These are phyloP conservation scores for Wickerhamiella pararugosa DNA, from an alignment of 1,139 yeast species.

Conservation along the genomic window DNA sequence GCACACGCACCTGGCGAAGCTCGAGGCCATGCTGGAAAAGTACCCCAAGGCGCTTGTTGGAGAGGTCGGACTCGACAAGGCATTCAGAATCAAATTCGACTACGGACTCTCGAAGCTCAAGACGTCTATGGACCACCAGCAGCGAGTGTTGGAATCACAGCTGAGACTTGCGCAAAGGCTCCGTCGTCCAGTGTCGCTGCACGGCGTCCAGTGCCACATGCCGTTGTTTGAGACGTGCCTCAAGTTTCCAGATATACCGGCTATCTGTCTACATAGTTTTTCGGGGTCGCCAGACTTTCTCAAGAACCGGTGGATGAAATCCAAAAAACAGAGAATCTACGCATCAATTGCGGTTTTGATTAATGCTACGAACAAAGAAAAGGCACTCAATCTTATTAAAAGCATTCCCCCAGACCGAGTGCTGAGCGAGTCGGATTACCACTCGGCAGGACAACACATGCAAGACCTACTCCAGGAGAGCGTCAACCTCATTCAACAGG, in stretches of 20 bases:
- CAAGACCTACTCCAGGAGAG: slow-evolving; percentile 11
- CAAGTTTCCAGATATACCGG: slow-evolving; percentile 13
- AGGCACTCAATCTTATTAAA: slow-evolving; percentile 20
- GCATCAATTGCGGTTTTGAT: slow-evolving; percentile 51
- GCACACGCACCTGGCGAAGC: slow-evolving; percentile 25
- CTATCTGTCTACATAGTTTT: slow-evolving; percentile 62
- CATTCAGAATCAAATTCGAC: slow-evolving; percentile 27
- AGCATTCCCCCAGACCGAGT: slow-evolving; percentile 28
- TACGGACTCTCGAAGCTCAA: slow-evolving; percentile 30
- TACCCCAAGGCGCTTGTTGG: slow-evolving; percentile 38
- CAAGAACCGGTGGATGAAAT: slow-evolving; percentile 37
- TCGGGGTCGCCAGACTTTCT: slow-evolving; percentile 64
- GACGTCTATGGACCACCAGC: slow-evolving; percentile 55
- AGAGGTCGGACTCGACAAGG: slow-evolving; percentile 76
- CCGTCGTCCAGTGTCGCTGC: slow-evolving; percentile 50
- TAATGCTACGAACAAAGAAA: slow-evolving; percentile 25
- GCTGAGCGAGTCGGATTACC: slow-evolving; percentile 41
- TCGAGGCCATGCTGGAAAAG: slow-evolving; percentile 21
- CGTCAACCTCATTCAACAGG: neutral
- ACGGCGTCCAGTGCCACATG: slow-evolving; percentile 72
- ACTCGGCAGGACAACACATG: slow-evolving; percentile 20
- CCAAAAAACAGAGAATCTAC: slow-evolving; percentile 14
- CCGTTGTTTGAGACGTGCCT: slow-evolving; percentile 34
- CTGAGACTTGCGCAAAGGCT: slow-evolving; percentile 38
- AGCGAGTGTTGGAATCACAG: slow-evolving; percentile 34